Percentiles rank a stretch among this genome's conserved stretches.
These are phyloP conservation scores for Chlorella ohadii DNA, from an alignment of 139 green algal species.

Conservation along the genomic window DNA sequence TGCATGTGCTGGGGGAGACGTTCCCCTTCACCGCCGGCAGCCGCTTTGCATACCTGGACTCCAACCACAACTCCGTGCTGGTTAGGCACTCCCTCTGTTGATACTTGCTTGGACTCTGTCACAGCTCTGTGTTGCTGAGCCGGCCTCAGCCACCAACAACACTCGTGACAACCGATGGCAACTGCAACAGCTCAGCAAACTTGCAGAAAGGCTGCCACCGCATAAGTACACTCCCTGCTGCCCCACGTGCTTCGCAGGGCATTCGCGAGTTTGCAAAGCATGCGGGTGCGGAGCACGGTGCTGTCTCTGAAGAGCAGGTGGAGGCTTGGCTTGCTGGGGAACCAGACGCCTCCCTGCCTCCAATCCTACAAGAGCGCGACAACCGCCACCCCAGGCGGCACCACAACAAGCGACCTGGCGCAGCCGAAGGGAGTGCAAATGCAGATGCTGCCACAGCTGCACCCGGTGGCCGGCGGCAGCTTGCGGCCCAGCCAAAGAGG, in stretches of 20 bases:
- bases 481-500: neutral
- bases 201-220: too few species aligned
- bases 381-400: neutral
- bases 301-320: constrained; percentile 44
- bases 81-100: neutral
- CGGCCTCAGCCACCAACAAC: too few species aligned
- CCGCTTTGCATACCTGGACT: constrained; percentile 61
- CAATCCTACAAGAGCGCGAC: neutral
- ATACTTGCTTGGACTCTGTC: too few species aligned
- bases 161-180: too few species aligned
- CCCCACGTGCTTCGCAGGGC: too few species aligned
- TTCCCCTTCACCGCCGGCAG: constrained; percentile 68
- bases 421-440: neutral
- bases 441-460: neutral
- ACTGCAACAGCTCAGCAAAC: too few species aligned
- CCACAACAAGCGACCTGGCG: neutral
- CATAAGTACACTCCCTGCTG: too few species aligned
- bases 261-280: constrained; percentile 73
- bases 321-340: constrained; percentile 47
- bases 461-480: neutral
- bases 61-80: constrained; percentile 88
- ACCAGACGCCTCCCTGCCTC: neutral
- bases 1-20: constrained; percentile 77
- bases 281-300: constrained; percentile 50
- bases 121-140: too few species aligned